A percentile compares a stretch with the other conserved stretches of the same genome.
Evolutionary conservation across 345 rosid genomes (phyloP).

Genomic region (Fremontodendron californicum): DNA sequence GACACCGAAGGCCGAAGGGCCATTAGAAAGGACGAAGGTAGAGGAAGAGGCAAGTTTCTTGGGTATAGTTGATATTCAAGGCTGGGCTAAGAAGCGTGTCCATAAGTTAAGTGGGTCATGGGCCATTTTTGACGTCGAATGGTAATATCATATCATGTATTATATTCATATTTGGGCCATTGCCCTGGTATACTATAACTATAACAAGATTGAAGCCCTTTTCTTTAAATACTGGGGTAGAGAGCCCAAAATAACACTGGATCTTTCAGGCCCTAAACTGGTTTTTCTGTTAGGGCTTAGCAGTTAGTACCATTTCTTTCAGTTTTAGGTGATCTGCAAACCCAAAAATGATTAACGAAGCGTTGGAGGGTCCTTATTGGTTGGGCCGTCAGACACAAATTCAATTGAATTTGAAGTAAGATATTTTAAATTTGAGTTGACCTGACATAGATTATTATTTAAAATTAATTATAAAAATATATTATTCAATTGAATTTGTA

Average conservation of each 20-base stretch:
- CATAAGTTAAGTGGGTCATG: background rate
- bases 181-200: background rate
- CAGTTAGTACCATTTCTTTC: too few species aligned
- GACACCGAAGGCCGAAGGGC: too few species aligned
- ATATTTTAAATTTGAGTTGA: too few species aligned
- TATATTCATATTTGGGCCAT: background rate
- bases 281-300: background rate
- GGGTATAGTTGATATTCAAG: background rate
- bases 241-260: background rate
- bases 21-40: background rate
- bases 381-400: too few species aligned
- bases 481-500: too few species aligned
- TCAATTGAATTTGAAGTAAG: too few species aligned
- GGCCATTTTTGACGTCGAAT: background rate
- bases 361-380: too few species aligned
- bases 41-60: background rate
- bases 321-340: too few species aligned
- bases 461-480: too few species aligned
- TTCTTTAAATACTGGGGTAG: background rate
- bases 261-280: background rate
- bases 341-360: too few species aligned
- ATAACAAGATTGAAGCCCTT: background rate
- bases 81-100: background rate
- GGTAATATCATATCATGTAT: background rate
- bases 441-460: too few species aligned